Evolutionary conservation across 495 filamentous ascomycete species (phyloP), one percentile per base, ranked within the genome.

Genomic region (Podospora pseudopauciseta): DNA sequence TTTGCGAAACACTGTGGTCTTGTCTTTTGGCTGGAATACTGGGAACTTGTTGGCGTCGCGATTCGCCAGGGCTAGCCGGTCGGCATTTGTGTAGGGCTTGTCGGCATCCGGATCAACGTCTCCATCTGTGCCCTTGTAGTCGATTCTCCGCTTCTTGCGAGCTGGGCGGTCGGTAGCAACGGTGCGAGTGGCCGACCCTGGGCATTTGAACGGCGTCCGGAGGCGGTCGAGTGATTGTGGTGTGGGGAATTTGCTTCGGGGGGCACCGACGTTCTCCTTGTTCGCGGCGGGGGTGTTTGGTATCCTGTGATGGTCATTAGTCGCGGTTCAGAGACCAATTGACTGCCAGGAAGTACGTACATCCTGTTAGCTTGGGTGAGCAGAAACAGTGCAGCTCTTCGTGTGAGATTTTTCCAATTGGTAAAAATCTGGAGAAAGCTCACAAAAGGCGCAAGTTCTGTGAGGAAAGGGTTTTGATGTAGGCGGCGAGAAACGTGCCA

Each of bases 141-240:
- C 92, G 61, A 99, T 86, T 82, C 92, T 98, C 65, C 93, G 85
- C 71, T 89, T 84, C 78, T 99, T 99, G 53, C 95, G 85, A 16
- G 89, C 81, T 2, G 96, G 96, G 55, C 96, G 91, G 9, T 92
- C 91, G 1, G 90, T 91, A n/a, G 85, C 80, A 34, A 92, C 86
- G 28, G 85, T 87, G 0, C 87, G 82, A 0, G 85, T 90, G 6
- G 92, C 91, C 9, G 90, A 89, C 28, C 93, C 92, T 16, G 95
- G 95, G 70, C 94, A 97, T 86, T 90, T 95, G 81, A 99, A 99
- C 3, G 95, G 95, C 71, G 88, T 92, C 61, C 86, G 80, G 3
- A 99, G 87, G 56, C 88, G 87, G 65, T 96, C 91, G 63, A 88
- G 66, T 0, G 83, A 83, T 67, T 84, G 79, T 30, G 82, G 81